These are phyloP conservation scores for Lactarius indigo DNA, from an alignment of 768 basidiomycete species.

Conservation along the genomic window DNA sequence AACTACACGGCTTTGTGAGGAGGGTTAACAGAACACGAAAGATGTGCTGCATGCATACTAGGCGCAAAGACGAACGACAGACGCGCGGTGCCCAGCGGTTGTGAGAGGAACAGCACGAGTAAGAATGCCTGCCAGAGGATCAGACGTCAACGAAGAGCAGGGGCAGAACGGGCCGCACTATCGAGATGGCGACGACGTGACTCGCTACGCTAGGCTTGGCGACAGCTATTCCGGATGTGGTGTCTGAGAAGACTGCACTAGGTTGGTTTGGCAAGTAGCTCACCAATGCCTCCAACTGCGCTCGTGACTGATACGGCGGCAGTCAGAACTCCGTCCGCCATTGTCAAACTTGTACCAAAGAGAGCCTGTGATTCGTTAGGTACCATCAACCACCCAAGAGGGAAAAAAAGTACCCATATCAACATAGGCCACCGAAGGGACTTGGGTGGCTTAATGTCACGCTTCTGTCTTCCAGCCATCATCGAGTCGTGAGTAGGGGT, in stretches of 20 bases:
- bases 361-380: slow-evolving; percentile 40
- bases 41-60: slow-evolving; percentile 32
- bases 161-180: slow-evolving; percentile 37
- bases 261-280: neutral
- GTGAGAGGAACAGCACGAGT: slow-evolving; percentile 52
- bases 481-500: slow-evolving; percentile 27
- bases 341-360: slow-evolving; percentile 61
- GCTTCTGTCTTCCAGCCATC: slow-evolving; percentile 12
- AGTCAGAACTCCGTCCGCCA: slow-evolving; percentile 67
- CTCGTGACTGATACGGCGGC: slow-evolving; percentile 68
- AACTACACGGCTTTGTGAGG: slow-evolving; percentile 33
- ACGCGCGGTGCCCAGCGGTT: slow-evolving; percentile 56
- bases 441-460: slow-evolving; percentile 22
- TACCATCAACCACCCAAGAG: neutral
- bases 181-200: slow-evolving; percentile 55
- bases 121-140: slow-evolving; percentile 45
- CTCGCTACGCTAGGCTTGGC: slow-evolving; percentile 46
- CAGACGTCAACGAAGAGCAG: neutral
- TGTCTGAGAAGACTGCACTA: neutral
- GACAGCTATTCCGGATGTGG: slow-evolving; percentile 36
- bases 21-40: neutral
- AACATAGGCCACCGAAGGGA: slow-evolving; percentile 48
- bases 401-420: slow-evolving; percentile 42
- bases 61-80: slow-evolving; percentile 54
- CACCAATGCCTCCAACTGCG: slow-evolving; percentile 59